Base-by-base conservation (phyloP, 805 yeast genomes). In the Yamadazyma olivae region DNA sequence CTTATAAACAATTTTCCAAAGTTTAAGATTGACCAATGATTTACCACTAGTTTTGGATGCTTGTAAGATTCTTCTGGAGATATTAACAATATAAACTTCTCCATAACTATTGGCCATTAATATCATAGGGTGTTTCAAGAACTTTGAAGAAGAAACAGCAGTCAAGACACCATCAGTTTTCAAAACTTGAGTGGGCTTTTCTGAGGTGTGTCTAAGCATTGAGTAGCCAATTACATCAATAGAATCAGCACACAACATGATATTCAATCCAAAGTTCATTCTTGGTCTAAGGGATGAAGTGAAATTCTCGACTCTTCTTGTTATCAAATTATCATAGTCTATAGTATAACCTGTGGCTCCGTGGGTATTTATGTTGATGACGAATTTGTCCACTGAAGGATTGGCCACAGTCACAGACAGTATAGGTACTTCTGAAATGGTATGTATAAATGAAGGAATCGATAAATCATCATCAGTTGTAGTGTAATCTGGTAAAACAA, bases 21-120 rank as follows among this genome's bases (percentile, higher is more conserved):
- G 43, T 51, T 52, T 39, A 57, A 76, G 35, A 49, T 74, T 56
- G 61, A 56, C 49, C 65, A 67, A 52, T 48, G 74, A 38, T 45
- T 62, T 46, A 56, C 60, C 41, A 48, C 68, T 41, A 21, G 56
- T 42, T 51, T 58, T 66, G 2, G 59, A 50, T 8, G 63, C 61
- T 18, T 58, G 52, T 14, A 67, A 46, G 15, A 61, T 48, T 46
- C 63, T 65, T 27, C 73, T 44, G n/a, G 69, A 59, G 16, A 59
- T 45, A 43, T 69, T 67, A 18, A 64, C 50, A 10, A 68, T 49
- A 19, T 51, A 48, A 4, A 68, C 50, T 17, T 62, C 66, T 2
- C 74, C 74, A 23, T 51, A 52, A 4, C 64, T 45, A 14, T 55
- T 58, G 1, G 68, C 67, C 13, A 53, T 50, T 5, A 67, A 39